These are phyloP conservation scores for carrot (Daucus carota) DNA, from an alignment of 129 eudicot genomes.

Conservation along the genomic window DNA sequence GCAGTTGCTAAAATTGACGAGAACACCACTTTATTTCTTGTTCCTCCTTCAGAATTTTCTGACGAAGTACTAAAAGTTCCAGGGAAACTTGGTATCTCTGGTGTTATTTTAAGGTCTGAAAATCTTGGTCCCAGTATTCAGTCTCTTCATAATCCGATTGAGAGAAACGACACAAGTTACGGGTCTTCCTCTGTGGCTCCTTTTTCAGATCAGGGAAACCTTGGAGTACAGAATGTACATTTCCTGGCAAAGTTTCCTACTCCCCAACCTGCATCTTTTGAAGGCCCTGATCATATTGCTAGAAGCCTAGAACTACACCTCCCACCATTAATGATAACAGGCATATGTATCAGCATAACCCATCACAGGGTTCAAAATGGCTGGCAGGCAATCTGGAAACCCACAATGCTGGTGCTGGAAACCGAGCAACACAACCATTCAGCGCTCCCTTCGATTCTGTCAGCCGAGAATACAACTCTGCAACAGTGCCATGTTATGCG, in stretches of 20 bases:
- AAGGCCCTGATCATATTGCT: conserved; percentile 18
- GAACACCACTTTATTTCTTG: conserved; percentile 69
- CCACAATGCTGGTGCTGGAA: conserved; percentile 19
- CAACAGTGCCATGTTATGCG: conserved; percentile 17
- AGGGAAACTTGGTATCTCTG: conserved; percentile 74
- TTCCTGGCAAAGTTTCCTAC: conserved; percentile 20
- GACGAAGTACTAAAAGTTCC: conserved; percentile 85
- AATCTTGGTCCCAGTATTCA: conserved; percentile 35
- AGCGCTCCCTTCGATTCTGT: conserved; percentile 14
- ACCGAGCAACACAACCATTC: conserved; percentile 21
- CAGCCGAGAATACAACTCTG: conserved; percentile 25
- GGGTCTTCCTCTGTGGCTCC: conserved; percentile 26
- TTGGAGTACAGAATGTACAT: conserved; percentile 18
- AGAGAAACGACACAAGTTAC: conserved; percentile 25
- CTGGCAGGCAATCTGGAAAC: conserved; percentile 26
- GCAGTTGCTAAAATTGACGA: conserved; percentile 88
- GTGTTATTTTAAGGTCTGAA: conserved; percentile 72
- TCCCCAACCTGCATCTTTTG: conserved; percentile 21
- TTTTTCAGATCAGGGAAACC: conserved; percentile 30
- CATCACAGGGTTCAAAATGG: conserved; percentile 27
- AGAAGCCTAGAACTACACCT: conserved; percentile 21
- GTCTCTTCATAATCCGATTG: conserved; percentile 39
- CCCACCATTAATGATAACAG: conserved; percentile 24
- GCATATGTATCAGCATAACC: conserved; percentile 30
- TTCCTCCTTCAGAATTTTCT: conserved; percentile 93